Conservation (phyloP, 495 filamentous ascomycete genomes). For the Tuber magnatum region DNA sequence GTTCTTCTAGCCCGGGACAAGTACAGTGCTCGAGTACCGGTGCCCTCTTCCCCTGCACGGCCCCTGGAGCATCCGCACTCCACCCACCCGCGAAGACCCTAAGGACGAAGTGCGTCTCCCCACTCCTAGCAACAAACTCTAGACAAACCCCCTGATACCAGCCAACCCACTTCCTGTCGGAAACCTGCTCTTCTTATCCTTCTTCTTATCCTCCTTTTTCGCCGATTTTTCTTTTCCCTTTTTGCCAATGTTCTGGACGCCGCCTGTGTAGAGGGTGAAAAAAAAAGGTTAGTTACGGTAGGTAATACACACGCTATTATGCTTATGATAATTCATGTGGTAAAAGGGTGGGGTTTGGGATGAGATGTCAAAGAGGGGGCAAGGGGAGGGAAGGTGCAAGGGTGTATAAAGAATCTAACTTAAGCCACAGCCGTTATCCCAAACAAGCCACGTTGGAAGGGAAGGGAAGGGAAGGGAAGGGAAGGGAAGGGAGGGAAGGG, state of each 20-base stretch:
- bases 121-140: constrained; percentile 8
- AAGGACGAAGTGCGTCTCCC: neutral
- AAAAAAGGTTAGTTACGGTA: neutral
- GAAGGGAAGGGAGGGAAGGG: neutral
- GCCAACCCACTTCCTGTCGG: constrained; percentile 44
- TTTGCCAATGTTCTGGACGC: constrained; percentile 51
- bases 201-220: constrained; percentile 47
- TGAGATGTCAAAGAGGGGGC: neutral
- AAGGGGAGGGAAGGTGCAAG: neutral
- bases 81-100: neutral
- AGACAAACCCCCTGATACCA: constrained; percentile 51
- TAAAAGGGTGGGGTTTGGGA: neutral
- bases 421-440: constrained; percentile 8
- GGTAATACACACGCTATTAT: neutral
- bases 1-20: neutral
- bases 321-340: constrained; percentile 9
- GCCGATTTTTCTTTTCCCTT: constrained; percentile 48
- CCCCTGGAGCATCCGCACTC: neutral
- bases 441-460: constrained; percentile 10
- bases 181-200: constrained; percentile 48
- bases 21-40: neutral
- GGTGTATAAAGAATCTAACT: neutral
- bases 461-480: constrained; percentile 7
- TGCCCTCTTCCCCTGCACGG: neutral
- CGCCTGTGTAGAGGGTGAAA: constrained; percentile 43